Evolutionary conservation across 1,284 basidiomycete genomes (phyloP), one percentile per base, ranked within the genome.

Genomic region (Boletellus deceptivus): DNA sequence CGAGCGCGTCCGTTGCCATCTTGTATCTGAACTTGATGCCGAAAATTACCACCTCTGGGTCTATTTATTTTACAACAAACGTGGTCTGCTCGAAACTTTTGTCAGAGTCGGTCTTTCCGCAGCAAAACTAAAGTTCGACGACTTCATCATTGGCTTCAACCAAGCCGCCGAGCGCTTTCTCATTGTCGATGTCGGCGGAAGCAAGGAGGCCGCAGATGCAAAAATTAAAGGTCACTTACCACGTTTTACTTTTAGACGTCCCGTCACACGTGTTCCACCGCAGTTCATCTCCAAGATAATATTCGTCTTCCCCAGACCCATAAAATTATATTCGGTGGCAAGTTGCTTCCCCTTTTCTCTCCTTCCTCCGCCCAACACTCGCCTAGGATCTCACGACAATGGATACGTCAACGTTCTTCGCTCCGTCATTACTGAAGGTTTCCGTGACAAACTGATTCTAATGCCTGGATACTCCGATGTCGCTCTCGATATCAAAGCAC

Each of bases 171-270:
- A 81, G 52, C 73, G 81, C 36, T 86, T 85, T 62, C 65, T 78
- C 61, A 84, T 90, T 65, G 74, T 84, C 45, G 87, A 91, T 64
- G 85, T 87, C 46, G 86, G 87, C 22, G 74, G 72, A 49, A 82
- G 76, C 47, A 89, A 89, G 70, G 86, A 90, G 68, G 83, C 80
- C 3, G 80, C 82, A 25, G 85, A 88, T 63, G 75, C 80, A 39
- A 90, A 90, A 70, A 79, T 91, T 61, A 82, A 82, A 74, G 82
- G 86, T 84, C 55, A 27, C 63, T 51, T 34, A 0, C 35, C 29
- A 22, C 31, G 16, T 34, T 50, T 43, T 10, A 0, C 31, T 44
- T 24, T 24, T 27, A 16, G 22, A 25, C 18, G 9, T 42, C 42
- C 27, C 44, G 46, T 68, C 47, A 63, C 50, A n/a, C 44, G 24